Evolutionary conservation across 2,329 filamentous ascomycete genomes (phyloP).

Genomic region (Cryphonectria parasitica): DNA sequence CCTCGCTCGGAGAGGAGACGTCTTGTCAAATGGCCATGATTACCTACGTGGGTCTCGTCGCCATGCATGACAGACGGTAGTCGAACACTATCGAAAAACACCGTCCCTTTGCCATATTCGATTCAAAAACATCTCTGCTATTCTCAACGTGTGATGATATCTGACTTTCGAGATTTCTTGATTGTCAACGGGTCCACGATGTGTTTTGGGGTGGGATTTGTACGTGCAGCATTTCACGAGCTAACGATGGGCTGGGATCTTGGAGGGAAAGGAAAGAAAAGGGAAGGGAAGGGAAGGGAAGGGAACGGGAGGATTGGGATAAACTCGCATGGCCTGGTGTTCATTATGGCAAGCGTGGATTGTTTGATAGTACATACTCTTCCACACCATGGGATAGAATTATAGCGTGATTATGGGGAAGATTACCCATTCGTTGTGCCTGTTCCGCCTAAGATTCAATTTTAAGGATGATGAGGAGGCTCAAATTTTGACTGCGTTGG

Average conservation of each 20-base stretch:
- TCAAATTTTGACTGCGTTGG: background rate
- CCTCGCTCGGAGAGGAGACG: background rate
- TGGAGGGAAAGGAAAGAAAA: background rate
- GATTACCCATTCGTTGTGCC: background rate
- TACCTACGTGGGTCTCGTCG: background rate
- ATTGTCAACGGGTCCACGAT: background rate
- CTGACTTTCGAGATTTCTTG: background rate
- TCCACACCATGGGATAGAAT: constrained; percentile 5
- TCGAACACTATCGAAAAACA: background rate
- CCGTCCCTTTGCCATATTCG: background rate
- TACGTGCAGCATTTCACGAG: background rate
- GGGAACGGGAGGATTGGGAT: background rate
- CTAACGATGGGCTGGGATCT: background rate
- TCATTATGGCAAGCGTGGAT: constrained; percentile 8
- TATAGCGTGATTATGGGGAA: constrained; percentile 4
- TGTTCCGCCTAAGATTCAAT: background rate
- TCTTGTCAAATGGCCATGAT: background rate
- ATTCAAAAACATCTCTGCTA: background rate
- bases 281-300: background rate
- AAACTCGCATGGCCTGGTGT: constrained; percentile 18
- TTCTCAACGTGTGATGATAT: background rate
- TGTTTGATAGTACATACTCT: constrained; percentile 6
- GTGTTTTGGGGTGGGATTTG: background rate
- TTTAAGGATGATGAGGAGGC: background rate
- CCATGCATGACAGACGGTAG: background rate